A percentile compares a stretch with the other conserved stretches of the same genome.
Conservation (phyloP, 257 asterid genomes). For the Fraxinus quadrangulata region DNA sequence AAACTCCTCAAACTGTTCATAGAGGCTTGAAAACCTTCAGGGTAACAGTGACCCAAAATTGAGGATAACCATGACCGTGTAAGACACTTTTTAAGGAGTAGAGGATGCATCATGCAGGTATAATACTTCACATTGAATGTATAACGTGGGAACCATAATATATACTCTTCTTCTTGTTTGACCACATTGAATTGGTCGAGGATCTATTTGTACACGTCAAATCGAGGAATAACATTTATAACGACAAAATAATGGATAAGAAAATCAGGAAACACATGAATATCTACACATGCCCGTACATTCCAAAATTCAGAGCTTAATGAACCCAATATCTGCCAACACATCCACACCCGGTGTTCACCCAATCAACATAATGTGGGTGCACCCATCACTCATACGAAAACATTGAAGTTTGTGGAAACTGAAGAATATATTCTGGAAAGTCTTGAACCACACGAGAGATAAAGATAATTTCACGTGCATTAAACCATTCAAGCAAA, state of each 20-base stretch:
- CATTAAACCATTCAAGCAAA: slow-evolving; percentile 18
- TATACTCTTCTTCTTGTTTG: neutral
- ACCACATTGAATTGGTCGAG: neutral
- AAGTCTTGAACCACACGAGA: neutral
- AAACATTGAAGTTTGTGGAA: neutral
- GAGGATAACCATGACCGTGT: neutral
- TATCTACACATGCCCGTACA: neutral
- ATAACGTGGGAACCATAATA: neutral
- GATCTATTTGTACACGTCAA: neutral
- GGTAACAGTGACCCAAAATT: neutral
- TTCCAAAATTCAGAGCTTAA: slow-evolving; percentile 5
- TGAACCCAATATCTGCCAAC: slow-evolving; percentile 20
- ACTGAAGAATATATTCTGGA: slow-evolving; percentile 9
- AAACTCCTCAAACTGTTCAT: slow-evolving; percentile 13
- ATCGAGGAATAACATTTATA: neutral
- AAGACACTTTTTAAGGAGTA: slow-evolving; percentile 3
- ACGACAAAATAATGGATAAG: slow-evolving; percentile 1
- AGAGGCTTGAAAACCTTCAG: neutral
- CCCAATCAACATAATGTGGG: slow-evolving; percentile 16
- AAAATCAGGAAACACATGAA: neutral
- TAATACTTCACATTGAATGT: neutral
- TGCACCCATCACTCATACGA: slow-evolving; percentile 11
- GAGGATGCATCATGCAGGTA: neutral
- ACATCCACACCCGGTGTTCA: slow-evolving; percentile 24
- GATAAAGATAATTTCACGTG: neutral